Evolutionary conservation across 495 filamentous ascomycete genomes (phyloP).

Genomic region (Hypoxylon fragiforme): DNA sequence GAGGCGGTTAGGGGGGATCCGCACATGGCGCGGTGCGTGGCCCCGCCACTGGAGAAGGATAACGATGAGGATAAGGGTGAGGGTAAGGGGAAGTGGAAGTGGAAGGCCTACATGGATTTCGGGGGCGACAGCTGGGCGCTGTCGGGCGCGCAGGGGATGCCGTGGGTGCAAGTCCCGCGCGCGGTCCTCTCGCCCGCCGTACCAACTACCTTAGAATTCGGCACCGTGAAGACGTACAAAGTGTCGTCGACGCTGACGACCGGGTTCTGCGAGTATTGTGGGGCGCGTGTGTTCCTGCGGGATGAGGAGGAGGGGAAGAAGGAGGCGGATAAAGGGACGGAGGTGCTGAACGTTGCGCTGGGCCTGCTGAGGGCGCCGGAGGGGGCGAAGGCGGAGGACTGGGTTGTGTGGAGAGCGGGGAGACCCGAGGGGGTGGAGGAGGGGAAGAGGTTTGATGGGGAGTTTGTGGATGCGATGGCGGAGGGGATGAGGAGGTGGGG

Average conservation of each 20-base stretch:
- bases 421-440: conserved; percentile 19
- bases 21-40: conserved; percentile 15
- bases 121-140: conserved; percentile 62
- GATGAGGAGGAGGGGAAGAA: conserved; percentile 7
- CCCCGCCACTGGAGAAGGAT: too few species aligned
- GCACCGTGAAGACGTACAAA: conserved; percentile 58
- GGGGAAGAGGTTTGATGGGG: conserved; percentile 30
- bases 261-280: conserved; percentile 65
- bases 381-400: conserved; percentile 52
- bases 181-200: conserved; percentile 48
- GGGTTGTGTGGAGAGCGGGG: conserved; percentile 41
- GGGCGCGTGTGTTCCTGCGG: conserved; percentile 64
- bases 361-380: conserved; percentile 57
- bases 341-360: conserved; percentile 55
- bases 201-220: conserved; percentile 45
- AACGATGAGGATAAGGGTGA: too few species aligned
- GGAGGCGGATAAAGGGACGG: conserved; percentile 15
- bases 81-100: conserved; percentile 47
- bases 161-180: conserved; percentile 66
- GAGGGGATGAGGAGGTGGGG: conserved; percentile 33
- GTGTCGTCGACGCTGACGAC: conserved; percentile 57
- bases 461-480: conserved; percentile 30
- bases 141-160: conserved; percentile 61
- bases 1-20: conserved; percentile 8
- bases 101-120: conserved; percentile 61